Base-by-base conservation (phyloP, 441 rosid genomes). In the Pelargonium hybrid region DNA sequence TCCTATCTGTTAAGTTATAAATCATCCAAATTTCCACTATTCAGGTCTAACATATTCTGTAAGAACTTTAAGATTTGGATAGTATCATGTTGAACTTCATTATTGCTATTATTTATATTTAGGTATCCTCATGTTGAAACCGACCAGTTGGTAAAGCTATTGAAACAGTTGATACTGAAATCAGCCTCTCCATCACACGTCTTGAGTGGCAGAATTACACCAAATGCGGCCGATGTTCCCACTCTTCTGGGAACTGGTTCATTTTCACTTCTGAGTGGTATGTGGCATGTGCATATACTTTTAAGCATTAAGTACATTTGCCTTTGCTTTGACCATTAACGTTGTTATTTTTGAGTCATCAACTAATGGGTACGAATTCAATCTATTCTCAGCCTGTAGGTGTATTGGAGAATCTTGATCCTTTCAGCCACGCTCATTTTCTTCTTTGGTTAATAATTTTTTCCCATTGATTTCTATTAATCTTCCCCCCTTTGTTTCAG, bases 261-360 rank as follows among this genome's bases (percentile, higher is more conserved):
- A 65, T 95, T 92, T 82, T 95, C 99, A 68, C 95, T 95, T 80
- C 76, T 92, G 83, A 87, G 88, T 85, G 65, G 98, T 93, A 86
- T 61, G 97, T 87, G 29, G 25, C 43, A 7, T 20, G 62, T 56
- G 20, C 85, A 79, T 84, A 65, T 80, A 69, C 62, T 18, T 20
- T 18, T 56, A 26, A 56, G 26, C 26, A 56, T 8, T 56, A 56
- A n/a, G 20, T 56, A 56, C 21, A 23, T 56, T 56, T 54, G 1
- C 1, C 7, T 56, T 56, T 56, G 21, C 21, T 56, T 56, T 56
- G 20, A 54, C 61, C 61, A 4, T 54, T 17, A 54, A 17, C 17
- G 59, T 15, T 57, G 5, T 21, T 17, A 25, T 61, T 21, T 61
- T 21, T 5, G 23, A 61, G 14, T 23, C 61, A 54, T 54, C 8